Conservation (phyloP, 1,284 basidiomycete genomes). For the Sanghuangporus weigelae region DNA sequence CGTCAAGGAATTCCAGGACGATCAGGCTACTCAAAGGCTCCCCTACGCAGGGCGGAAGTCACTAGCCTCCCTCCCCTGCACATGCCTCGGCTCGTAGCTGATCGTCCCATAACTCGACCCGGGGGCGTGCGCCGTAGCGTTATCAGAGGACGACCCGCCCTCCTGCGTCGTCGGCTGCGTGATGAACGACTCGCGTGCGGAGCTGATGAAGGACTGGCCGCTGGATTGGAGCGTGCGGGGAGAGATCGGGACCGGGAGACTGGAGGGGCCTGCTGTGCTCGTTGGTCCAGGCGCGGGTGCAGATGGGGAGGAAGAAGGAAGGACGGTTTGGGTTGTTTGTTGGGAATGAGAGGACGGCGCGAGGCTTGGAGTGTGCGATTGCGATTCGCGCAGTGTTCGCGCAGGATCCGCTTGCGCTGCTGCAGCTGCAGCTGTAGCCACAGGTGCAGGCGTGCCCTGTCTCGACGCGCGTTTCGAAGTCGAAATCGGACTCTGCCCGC, state of each 20-base stretch:
- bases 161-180: conserved; percentile 10
- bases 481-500: not conserved
- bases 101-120: conserved; percentile 10
- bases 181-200: conserved; percentile 14
- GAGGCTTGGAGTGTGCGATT: not conserved
- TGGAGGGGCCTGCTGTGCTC: not conserved
- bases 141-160: conserved; percentile 1
- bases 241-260: conserved; percentile 4
- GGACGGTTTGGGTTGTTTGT: not conserved
- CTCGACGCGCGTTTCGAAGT: not conserved
- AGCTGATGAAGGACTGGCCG: conserved; percentile 10
- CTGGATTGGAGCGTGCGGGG: not conserved
- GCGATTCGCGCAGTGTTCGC: not conserved
- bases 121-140: not conserved
- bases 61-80: not conserved
- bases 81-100: conserved; percentile 3
- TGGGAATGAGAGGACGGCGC: conserved; percentile 3
- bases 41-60: conserved; percentile 4
- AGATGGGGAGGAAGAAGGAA: not conserved
- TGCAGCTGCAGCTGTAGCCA: not conserved
- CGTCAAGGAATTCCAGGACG: not conserved
- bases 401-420: not conserved
- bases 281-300: not conserved
- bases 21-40: too few species aligned
- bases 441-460: not conserved